Base-by-base conservation (phyloP, 805 yeast genomes). In the Yamadazyma laniorum region DNA sequence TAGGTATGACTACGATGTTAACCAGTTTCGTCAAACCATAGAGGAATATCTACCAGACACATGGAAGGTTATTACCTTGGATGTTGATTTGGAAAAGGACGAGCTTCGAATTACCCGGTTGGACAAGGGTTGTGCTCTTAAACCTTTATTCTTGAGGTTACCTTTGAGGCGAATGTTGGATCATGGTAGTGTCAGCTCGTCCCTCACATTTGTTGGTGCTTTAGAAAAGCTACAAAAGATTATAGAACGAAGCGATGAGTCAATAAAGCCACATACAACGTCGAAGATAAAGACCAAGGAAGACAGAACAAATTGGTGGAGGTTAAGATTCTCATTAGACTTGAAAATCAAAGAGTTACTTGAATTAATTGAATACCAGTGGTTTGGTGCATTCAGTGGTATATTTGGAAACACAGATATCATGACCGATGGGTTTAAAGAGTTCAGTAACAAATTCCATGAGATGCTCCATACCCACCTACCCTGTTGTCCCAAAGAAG, bases 361-460 rank as follows among this genome's bases (percentile, higher is more conserved):
- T n/a, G 50, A 55, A 1, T 65, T 65, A 22, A 72, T 86, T 6
- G 91, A 87, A 38, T 56, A 57, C 16, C 62, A 65, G 39, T 86
- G 96, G 90, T 62, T 91, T 25, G 88, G 91, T 11, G 95, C 91
- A 0, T 85, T 88, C 47, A 63, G 63, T 36, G 81, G 89, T 0
- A 52, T 87, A 2, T 82, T 90, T 29, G 34, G 29, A n/a, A 7
- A 5, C 18, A 19, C 19, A 16, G 23, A 35, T 6, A 8, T n/a
- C 4, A 17, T 12, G 6, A n/a, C 29, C n/a, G 29, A 16, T 21
- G 9, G 13, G 15, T 34, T 34, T 17, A 8, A 13, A 2, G 12
- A 23, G 4, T 28, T 28, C 18, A 14, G 11, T 8, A 28, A 14
- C 6, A n/a, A 29, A 18, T 35, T 35, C 39, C 16, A 16, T 4